Evolutionary conservation across 441 rosid genomes (phyloP), one percentile per base, ranked within the genome.

Genomic region (Capsella rubella): DNA sequence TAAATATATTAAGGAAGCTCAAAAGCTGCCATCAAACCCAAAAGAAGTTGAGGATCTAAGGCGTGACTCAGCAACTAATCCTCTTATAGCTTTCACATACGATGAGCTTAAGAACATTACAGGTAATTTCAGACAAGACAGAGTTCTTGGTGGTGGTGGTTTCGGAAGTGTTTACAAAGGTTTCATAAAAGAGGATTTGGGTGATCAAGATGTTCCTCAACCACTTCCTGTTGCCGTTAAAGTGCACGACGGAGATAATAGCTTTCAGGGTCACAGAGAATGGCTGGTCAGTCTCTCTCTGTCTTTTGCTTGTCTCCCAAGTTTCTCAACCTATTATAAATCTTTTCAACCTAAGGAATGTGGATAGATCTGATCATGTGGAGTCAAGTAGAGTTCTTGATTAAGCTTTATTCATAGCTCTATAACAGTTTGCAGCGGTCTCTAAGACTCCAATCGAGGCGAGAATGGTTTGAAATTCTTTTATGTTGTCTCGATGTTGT

Each of bases 161-260:
- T 95, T 95, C 59, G 99, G 99, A 60, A 81, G 88, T 52, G 99
- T 95, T 64, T 95, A 92, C 74, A 91, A 95, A 80, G 99, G 99
- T 8, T 85, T 88, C 61, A 84, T 95, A 4, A 56, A 79, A 25
- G 87, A 91, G 61, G 90, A 89, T 76, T 67, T 79, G 11, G 82
- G 92, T 65, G 77, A 66, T 46, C 65, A 75, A 59, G 85, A 86
- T 71, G 92, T 86, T 34, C 80, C 88, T 74, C 82, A 83, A 63
- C 82, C 95, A 28, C 80, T 90, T 75, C 90, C 88, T 18, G 98
- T 92, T 8, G 99, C 99, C 69, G 99, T 89, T 25, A 95, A 92
- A 80, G 99, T 95, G 76, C 99, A 92, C 71, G 98, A 89, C 35
- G 96, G 98, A 1, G 90, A 89, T 56, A 90, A 92, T 65, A 92